Evolutionary conservation across 2,329 filamentous ascomycete species (phyloP), one percentile per base, ranked within the genome.

Genomic region (Huntiella bhutanensis): DNA sequence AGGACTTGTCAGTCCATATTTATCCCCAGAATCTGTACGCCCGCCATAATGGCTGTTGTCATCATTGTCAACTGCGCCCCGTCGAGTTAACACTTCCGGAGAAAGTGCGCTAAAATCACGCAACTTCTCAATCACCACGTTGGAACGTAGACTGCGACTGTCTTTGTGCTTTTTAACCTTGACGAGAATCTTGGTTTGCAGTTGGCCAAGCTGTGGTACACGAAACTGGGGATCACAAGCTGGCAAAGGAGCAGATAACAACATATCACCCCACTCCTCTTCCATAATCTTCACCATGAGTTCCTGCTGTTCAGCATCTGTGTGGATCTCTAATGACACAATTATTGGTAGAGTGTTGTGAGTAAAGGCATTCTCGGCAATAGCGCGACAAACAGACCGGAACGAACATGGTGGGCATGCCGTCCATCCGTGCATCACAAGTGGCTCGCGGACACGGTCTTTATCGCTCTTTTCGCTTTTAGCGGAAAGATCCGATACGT

Each of bases 261-360:
- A 67, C 55, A 81, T 64, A 0, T 73, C 77, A 36, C 71, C 73
- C 86, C 87, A 98, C 52, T 83, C 80, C 53, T 94, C 77, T 53
- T 77, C 77, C 81, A 98, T 95, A 52, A 96, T 93, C 47, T 82
- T 73, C 8, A 94, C 87, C 83, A 96, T 95, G 43, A 82, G 71
- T 52, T 85, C 77, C 60, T 98, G 91, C 60, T 96, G 88, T 45
- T 82, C 75, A 1, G 71, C 65, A 51, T 80, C 75, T 11, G 85
- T 80, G 59, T 96, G 88, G 0, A 96, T 83, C 61, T 98, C 91
- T 4, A 96, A 69, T 58, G 86, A 94, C 53, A 96, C 75, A 49
- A 96, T 92, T 35, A 98, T 66, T 1, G 91, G 91, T 15, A 94
- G 66, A 45, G 82, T 73, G 50, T 75, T 87, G 5, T 66, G 71